Evolutionary conservation across 2,329 filamentous ascomycete species (phyloP).

Genomic region (Verticillium dahliae): DNA sequence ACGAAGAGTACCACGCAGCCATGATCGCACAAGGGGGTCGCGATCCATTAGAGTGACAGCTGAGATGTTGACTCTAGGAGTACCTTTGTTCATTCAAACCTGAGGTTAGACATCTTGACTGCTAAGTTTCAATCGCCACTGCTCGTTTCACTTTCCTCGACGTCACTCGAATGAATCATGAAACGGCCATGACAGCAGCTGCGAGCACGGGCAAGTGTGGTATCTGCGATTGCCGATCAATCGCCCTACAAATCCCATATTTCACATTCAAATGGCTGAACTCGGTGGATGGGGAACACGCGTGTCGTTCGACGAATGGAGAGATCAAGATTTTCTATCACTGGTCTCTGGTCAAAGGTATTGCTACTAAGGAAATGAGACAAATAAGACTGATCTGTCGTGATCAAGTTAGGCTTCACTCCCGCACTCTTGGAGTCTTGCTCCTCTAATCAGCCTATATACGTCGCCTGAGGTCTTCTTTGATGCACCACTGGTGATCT

Average conservation of each 20-base stretch:
- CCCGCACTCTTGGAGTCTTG: neutral
- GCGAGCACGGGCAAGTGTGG: too few relatives aligned
- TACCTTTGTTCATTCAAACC: too few relatives aligned
- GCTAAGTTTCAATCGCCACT: too few relatives aligned
- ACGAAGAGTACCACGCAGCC: slow-evolving; percentile 36
- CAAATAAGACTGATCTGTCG: neutral
- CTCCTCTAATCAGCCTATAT: neutral
- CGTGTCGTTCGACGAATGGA: neutral
- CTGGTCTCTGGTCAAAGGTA: neutral
- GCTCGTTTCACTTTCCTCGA: too few relatives aligned
- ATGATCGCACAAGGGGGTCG: slow-evolving; percentile 10
- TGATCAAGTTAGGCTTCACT: neutral
- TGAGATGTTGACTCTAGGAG: too few relatives aligned
- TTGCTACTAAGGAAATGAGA: neutral
- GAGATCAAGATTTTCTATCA: neutral
- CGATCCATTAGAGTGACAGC: neutral
- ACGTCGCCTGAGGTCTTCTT: neutral
- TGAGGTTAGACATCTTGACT: too few relatives aligned
- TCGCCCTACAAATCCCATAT: too few relatives aligned
- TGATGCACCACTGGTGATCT: neutral
- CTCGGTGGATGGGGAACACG: too few relatives aligned
- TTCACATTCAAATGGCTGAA: too few relatives aligned
- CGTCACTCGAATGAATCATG: too few relatives aligned
- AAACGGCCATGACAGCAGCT: too few relatives aligned
- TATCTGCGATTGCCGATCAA: too few relatives aligned